Evolutionary conservation across 768 basidiomycete genomes (phyloP), one percentile per base, ranked within the genome.

Genomic region (Lactarius vividus): DNA sequence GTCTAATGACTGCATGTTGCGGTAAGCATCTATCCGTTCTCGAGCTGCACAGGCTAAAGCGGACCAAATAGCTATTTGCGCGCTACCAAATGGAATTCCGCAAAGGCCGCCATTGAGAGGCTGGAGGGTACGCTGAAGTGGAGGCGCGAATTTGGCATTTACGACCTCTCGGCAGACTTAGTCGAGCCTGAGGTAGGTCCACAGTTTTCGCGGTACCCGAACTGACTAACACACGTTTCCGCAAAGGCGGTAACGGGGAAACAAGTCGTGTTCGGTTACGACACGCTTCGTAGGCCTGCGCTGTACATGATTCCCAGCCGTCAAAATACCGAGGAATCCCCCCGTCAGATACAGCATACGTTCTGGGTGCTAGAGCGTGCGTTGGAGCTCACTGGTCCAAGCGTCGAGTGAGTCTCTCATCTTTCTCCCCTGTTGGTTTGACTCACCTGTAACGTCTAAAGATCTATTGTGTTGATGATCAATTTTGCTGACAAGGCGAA

Each of bases 321-420:
- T 26, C 93, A 95, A 75, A 95, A 94, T 75, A 94, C 92, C 0
- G 81, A 84, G 4, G 89, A 88, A 68, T 74, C 82, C 5, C 78
- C 79, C 2, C 80, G 87, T 23, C 92, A 94, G 76, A 82, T 94
- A 57, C 83, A 92, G 56, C 89, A 83, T 70, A 80, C 83, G 1
- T 84, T 94, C 18, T 96, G 88, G 85, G 81, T 87, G 78, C 75
- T 95, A 33, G 94, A 96, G 74, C 84, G 89, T 1, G 78, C 82
- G 20, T 79, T 90, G 29, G 91, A 94, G 69, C 79, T 93, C 62
- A 90, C 92, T 86, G 84, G 82, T 18, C 86, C 89, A 26, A 91
- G 91, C 28, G 86, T 94, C 40, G 93, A 94, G 91, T 91, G 71
- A 62, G 85, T 79, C 23, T 4, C 29, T 4, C 29, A 4, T n/a